Evolutionary conservation across 169 alveolate species (phyloP), one percentile per base, ranked within the genome.

Genomic region (Cryptosporidium viatorum): DNA sequence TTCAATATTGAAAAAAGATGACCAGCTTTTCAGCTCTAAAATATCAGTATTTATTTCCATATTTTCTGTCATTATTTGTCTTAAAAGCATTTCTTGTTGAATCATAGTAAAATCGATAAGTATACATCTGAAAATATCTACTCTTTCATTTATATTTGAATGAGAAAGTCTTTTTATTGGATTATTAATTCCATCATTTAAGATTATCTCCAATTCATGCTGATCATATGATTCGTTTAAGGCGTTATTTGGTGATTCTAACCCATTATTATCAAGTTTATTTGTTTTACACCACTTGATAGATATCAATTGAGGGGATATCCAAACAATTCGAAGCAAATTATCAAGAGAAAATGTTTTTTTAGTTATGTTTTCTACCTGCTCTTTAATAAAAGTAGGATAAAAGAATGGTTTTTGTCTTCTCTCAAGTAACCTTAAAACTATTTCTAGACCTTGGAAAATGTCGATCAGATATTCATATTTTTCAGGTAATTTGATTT

Each of bases 341-440:
- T 62, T 65, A 3, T 80, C 75, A 26, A 80, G 59, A 23, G 55
- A 21, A 80, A 80, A 62, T 23, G 37, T n/a, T 62, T 80, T 80
- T 14, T 80, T 59, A n/a, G 75, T 62, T 9, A 80, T 51, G 26
- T 65, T 80, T 29, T 80, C 89, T 10, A 65, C 89, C 35, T 80
- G 89, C 4, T 80, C 89, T 41, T 41, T 80, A 39, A 80, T 50
- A 60, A 80, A 29, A 35, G 67, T 45, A 43, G 67, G 89, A 62
- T 80, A 80, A 62, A 80, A 65, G 62, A 80, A 80, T 37, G 89
- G 89, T 14, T 65, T 80, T 45, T 80, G 89, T 37, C 89, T 59
- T 80, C 89, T 80, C 45, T 80, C 89, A 31, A 80, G 62, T n/a
- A 80, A 14, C 14, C 89, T 59, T 65, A 80, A 62, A 41, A 80